Evolutionary conservation across 164 flowering plant species (phyloP).

Genomic region (Stephania cephalantha): DNA sequence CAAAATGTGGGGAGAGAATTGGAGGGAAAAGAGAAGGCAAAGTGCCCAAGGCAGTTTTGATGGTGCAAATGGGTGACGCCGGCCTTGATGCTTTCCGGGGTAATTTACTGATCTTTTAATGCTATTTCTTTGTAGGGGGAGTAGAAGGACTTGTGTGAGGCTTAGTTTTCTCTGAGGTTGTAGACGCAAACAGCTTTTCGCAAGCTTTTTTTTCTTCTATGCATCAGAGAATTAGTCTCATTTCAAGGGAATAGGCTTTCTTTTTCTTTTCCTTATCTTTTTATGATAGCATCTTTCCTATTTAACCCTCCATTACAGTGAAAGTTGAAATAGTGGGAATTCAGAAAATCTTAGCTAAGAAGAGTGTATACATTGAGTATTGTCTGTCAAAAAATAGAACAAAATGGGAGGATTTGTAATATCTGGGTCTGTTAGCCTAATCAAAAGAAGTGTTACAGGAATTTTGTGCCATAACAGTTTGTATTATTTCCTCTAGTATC

Average conservation of each 20-base stretch:
- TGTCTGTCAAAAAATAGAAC: slow-evolving; percentile 14
- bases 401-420: slow-evolving; percentile 10
- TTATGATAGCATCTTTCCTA: not conserved
- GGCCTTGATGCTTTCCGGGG: not conserved
- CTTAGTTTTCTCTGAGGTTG: not conserved
- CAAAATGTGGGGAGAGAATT: slow-evolving; percentile 95
- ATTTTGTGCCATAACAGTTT: not conserved
- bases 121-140: not conserved
- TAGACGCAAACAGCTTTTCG: not conserved
- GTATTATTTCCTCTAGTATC: too few relatives aligned
- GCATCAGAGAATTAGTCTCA: slow-evolving; percentile 13
- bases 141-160: slow-evolving; percentile 6
- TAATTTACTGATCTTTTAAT: not conserved
- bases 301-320: slow-evolving; percentile 2
- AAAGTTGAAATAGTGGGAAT: slow-evolving; percentile 4
- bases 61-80: slow-evolving; percentile 26
- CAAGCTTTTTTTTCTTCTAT: not conserved
- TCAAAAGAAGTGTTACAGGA: slow-evolving; percentile 4
- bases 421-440: slow-evolving; percentile 4
- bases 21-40: slow-evolving; percentile 72
- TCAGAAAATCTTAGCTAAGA: slow-evolving; percentile 9
- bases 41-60: slow-evolving; percentile 56
- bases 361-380: slow-evolving; percentile 21
- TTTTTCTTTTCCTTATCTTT: not conserved
- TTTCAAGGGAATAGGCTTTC: slow-evolving; percentile 1